These are phyloP conservation scores for Beauveria caledonica DNA, from an alignment of 2,329 filamentous ascomycete genomes.

Conservation along the genomic window DNA sequence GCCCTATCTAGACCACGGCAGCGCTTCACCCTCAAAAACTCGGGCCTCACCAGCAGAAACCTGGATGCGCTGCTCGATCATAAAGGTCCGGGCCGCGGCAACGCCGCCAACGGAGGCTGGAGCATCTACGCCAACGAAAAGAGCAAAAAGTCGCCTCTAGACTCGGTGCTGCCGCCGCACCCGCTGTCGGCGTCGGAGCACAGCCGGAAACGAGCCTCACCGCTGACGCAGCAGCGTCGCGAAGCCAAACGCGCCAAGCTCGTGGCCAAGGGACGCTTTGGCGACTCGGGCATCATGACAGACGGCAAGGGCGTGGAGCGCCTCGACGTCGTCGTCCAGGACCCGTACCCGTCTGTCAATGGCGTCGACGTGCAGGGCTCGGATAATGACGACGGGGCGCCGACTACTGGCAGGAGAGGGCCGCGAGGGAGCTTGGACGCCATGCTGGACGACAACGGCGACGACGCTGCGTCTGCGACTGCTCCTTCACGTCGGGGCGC, in stretches of 20 bases:
- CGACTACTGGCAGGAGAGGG: slow-evolving; percentile 3
- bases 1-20: slow-evolving; percentile 68
- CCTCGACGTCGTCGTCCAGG: slow-evolving; percentile 51
- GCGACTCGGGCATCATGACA: slow-evolving; percentile 44
- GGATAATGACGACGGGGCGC: slow-evolving; percentile 9
- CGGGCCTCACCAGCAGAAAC: slow-evolving; percentile 62
- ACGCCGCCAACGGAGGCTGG: slow-evolving; percentile 70
- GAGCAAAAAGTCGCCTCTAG: slow-evolving; percentile 45
- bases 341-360: slow-evolving; percentile 39
- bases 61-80: slow-evolving; percentile 61
- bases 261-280: slow-evolving; percentile 63
- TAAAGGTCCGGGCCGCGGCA: slow-evolving; percentile 61
- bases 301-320: slow-evolving; percentile 56
- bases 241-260: slow-evolving; percentile 50
- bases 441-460: slow-evolving; percentile 23
- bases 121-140: slow-evolving; percentile 64
- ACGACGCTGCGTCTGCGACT: neutral
- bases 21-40: slow-evolving; percentile 60
- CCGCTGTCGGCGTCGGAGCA: slow-evolving; percentile 32
- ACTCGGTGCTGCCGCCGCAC: slow-evolving; percentile 39
- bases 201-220: slow-evolving; percentile 20
- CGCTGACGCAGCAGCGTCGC: slow-evolving; percentile 22
- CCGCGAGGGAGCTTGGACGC: slow-evolving; percentile 23
- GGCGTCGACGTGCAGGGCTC: slow-evolving; percentile 14
- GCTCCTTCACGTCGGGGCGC: neutral